Base-by-base conservation (phyloP, 495 filamentous ascomycete genomes). In the Lepraria neglecta region DNA sequence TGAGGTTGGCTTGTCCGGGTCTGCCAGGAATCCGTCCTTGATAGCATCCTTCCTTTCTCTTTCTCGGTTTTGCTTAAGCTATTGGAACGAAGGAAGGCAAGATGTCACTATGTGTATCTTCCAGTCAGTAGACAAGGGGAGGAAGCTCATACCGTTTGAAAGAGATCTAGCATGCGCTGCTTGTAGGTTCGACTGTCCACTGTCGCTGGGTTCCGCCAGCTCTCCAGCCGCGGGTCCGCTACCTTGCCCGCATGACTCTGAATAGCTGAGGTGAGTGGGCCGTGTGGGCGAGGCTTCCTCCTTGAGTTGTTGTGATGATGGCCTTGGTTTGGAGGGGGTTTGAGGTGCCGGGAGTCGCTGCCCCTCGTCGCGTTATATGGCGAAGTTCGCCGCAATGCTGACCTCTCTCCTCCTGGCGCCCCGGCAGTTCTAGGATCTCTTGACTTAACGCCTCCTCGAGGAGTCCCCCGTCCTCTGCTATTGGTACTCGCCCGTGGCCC, bases 1-100 rank as follows among this genome's bases (percentile, higher is more conserved):
- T 42, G 79, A 84, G 54, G 87, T 88, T 12, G 84, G 87, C 69
- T 90, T 89, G 48, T 95, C 86, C 0, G 95, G 95, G 68, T 99
- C 91, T 56, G 94, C 89, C 71, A 97, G 87, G 27, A 89, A 80
- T 11, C 87, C 87, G 56, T 83, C 82, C 60, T 76, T 80, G 57
- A 95, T 91, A 12, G 91, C 83, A 24, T 82, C 76, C 54, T 80
- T 78, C 55, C 89, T 82, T 57, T 88, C 84, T 61, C 77, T 82
- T 45, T 82, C 81, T 46, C 90, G 84, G 54, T 90, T 83, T 60
- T 84, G 74, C 71, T 88, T 90, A 62, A 82, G 75, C 79, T 82
- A 63, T 65, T 51, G 56, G 15, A 17, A 55, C 31, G 43, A 50
- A 46, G 61, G 75, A 57, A 74, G 72, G 43, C 45, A 35, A 67